Conservation (phyloP, 495 filamentous ascomycete genomes). For the Pyrenula massariospora region DNA sequence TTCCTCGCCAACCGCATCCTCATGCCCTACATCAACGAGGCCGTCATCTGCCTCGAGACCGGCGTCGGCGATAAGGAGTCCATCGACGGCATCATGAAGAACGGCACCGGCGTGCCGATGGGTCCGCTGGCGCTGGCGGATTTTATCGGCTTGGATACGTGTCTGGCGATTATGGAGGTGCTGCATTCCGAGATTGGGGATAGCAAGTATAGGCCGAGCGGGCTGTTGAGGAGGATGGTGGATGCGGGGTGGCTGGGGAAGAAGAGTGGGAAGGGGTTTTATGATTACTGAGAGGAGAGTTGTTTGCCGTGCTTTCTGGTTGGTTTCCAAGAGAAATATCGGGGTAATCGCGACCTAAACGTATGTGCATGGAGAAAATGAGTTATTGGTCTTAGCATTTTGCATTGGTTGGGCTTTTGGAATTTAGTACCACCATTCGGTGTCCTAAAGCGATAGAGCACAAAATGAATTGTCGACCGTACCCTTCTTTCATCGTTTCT, state of each 20-base stretch:
- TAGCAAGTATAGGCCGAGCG: constrained; percentile 83
- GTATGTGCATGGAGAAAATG: too few relatives aligned
- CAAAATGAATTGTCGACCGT: too few relatives aligned
- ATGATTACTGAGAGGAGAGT: constrained; percentile 75
- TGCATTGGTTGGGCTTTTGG: too few relatives aligned
- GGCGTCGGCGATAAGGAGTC: constrained; percentile 76
- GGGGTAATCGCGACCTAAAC: too few relatives aligned
- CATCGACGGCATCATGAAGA: constrained; percentile 98
- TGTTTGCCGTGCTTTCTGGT: too few relatives aligned
- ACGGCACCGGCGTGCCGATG: constrained; percentile 97
- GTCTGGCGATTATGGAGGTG: constrained; percentile 93
- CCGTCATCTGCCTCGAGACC: constrained; percentile 91
- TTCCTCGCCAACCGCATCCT: constrained; percentile 95
- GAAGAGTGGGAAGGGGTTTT: constrained; percentile 95
- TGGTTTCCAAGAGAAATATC: too few relatives aligned
- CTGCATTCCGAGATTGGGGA: constrained; percentile 86
- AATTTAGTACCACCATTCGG: too few relatives aligned
- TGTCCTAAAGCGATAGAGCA: too few relatives aligned
- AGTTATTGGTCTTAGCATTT: too few relatives aligned
- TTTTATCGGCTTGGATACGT: constrained; percentile 96
- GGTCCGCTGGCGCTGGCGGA: constrained; percentile 87
- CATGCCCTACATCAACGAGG: constrained; percentile 99
- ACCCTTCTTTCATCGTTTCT: too few relatives aligned
- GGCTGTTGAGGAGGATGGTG: constrained; percentile 86
- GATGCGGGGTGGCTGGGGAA: constrained; percentile 96